Conservation (phyloP, 2,329 filamentous ascomycete species). For the Fusarium sp. region DNA sequence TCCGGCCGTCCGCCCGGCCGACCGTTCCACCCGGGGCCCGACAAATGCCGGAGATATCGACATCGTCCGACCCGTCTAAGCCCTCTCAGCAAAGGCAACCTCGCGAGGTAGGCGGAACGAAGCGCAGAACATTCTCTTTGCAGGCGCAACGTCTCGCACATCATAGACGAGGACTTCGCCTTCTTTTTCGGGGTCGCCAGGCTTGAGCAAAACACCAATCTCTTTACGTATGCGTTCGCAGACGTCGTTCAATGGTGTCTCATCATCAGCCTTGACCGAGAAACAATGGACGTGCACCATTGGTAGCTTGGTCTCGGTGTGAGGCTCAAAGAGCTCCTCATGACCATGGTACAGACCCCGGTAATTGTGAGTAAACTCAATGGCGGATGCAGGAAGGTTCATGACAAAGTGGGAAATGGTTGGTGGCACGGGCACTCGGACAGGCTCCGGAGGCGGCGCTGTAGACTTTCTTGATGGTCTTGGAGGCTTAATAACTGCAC, state of each 20-base stretch:
- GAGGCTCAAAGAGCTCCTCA: conserved; percentile 72
- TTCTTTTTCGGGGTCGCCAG: conserved; percentile 60
- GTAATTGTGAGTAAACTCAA: conserved; percentile 77
- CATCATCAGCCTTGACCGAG: conserved; percentile 81
- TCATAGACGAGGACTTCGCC: conserved; percentile 69
- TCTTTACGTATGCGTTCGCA: conserved; percentile 55
- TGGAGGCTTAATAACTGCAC: conserved; percentile 62
- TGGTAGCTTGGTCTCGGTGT: conserved; percentile 73
- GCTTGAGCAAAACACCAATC: conserved; percentile 55
- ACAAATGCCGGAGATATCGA: conserved; percentile 24
- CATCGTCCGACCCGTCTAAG: conserved; percentile 30
- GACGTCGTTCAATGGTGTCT: conserved; percentile 68
- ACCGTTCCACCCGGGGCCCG: conserved; percentile 22
- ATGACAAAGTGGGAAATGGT: conserved; percentile 95
- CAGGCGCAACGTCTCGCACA: conserved; percentile 89
- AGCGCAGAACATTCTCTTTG: conserved; percentile 97
- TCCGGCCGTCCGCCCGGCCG: conserved; percentile 31
- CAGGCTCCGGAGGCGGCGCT: conserved; percentile 52
- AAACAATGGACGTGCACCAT: conserved; percentile 97
- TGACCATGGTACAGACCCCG: conserved; percentile 82
- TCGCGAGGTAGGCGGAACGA: conserved; percentile 86
- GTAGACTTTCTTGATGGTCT: conserved; percentile 55
- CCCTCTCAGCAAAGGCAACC: conserved; percentile 76
- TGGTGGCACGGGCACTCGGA: conserved; percentile 69
- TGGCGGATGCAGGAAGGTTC: conserved; percentile 93